Evolutionary conservation across 164 flowering plant genomes (phyloP), one percentile per base, ranked within the genome.

Genomic region (Vitis rupestris): DNA sequence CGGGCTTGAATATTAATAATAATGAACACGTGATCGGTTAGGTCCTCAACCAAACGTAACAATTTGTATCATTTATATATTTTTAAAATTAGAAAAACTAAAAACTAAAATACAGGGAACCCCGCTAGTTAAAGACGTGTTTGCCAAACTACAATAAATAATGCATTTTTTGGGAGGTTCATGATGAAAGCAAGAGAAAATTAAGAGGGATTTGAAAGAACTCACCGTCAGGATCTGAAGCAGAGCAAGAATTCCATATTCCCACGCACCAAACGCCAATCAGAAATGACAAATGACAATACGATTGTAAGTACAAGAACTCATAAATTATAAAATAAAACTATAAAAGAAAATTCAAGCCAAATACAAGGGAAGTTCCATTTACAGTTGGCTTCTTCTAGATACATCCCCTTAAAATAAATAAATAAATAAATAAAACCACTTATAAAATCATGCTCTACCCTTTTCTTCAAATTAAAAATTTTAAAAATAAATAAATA

Each of bases 201-300:
- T 23, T 23, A n/a, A n/a, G 10, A 15, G 8, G 9, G 2, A 1
- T n/a, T 49, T 3, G 58, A 31, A 10, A 63, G 51, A 14, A 53
- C 87, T 52, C 78, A 88, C 92, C 92, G 63, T 88, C 23, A 77
- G 92, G 92, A 81, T 88, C 92, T 88, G 87, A 67, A 68, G 82
- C 59, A 65, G 74, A 54, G 27, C 55, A 13, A 10, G 7, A 37
- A 37, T 37, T 6, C 50, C 69, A 69, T 19, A 70, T 48, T 70
- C 59, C 71, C 55, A 61, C 49, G 15, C 73, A 61, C 37, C 75
- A 55, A 31, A 6, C 19, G 50, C 11, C 63, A 53, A 50, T 61
- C n/a, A 57, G 50, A 65, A 30, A 58, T 10, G 29, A 61, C n/a
- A 71, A 61, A 23, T 23, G 27, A 65, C 12, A 16, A 50, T 23